Evolutionary conservation across 768 basidiomycete species (phyloP).

Genomic region (Podaxis sp.): DNA sequence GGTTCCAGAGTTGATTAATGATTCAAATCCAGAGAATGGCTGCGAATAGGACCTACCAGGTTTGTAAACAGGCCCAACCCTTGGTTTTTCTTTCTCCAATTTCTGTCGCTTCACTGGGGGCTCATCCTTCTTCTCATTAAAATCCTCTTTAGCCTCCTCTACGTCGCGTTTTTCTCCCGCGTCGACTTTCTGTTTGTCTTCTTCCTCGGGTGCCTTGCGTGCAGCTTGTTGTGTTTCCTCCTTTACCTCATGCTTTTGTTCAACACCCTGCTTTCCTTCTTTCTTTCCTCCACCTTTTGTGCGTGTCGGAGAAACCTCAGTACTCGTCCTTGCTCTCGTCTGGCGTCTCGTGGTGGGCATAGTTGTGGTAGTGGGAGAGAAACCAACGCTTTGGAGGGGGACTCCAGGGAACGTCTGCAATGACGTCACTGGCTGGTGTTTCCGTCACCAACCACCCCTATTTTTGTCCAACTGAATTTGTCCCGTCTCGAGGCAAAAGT

Average conservation of each 20-base stretch:
- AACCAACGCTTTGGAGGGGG: not conserved
- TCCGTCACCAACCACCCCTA: not conserved
- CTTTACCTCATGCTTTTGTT: conserved; percentile 3
- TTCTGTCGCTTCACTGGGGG: conserved; percentile 16
- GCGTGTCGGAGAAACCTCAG: conserved; percentile 15
- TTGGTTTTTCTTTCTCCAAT: conserved; percentile 2
- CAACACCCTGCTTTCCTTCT: conserved; percentile 19
- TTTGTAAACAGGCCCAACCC: conserved; percentile 19
- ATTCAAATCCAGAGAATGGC: not conserved
- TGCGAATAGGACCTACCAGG: conserved; percentile 14
- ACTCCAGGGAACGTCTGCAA: not conserved
- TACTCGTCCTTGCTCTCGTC: not conserved
- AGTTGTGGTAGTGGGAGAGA: conserved; percentile 4
- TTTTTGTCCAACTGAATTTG: not conserved
- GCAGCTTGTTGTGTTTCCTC: not conserved
- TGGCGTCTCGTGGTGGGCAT: conserved; percentile 38
- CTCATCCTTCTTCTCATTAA: conserved; percentile 27
- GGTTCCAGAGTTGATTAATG: not conserved
- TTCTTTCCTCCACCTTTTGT: conserved; percentile 20
- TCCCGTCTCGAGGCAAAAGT: not conserved
- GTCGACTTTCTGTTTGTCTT: conserved; percentile 5
- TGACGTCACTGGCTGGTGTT: conserved; percentile 2
- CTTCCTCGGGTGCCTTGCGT: not conserved
- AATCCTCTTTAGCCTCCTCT: conserved; percentile 21
- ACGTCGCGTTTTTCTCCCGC: conserved; percentile 19